Evolutionary conservation across 768 basidiomycete genomes (phyloP), one percentile per base, ranked within the genome.

Genomic region (Kwoniella mangroviensis): DNA sequence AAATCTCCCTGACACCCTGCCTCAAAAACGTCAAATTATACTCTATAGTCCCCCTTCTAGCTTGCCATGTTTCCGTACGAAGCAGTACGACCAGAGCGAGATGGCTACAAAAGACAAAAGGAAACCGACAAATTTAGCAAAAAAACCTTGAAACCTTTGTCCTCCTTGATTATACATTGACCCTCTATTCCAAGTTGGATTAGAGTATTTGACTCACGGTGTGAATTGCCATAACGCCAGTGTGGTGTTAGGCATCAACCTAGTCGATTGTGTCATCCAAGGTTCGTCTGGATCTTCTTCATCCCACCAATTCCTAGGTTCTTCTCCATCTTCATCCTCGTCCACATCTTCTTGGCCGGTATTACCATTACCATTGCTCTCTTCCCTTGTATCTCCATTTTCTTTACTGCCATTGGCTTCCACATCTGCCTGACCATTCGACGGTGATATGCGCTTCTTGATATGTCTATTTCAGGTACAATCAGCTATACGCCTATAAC

Each of bases 151-250:
- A n/a, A n/a, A n/a, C n/a, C n/a, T n/a, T n/a, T n/a, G n/a, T n/a
- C n/a, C n/a, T n/a, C n/a, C n/a, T n/a, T n/a, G n/a, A n/a, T n/a
- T n/a, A n/a, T n/a, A n/a, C n/a, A n/a, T n/a, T n/a, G n/a, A n/a
- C n/a, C n/a, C n/a, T n/a, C n/a, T n/a, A n/a, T n/a, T 63, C 51
- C 22, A 12, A 55, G 55, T 52, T 66, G 22, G n/a, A 13, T 58
- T 56, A 7, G 34, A 34, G n/a, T n/a, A 34, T 6, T 34, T 34
- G 34, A 78, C 80, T 72, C 53, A 81, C 80, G 81, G 79, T 43
- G 82, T 79, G 67, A 83, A 81, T 70, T 81, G 78, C 82, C 82
- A 83, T 34, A 81, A 65, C 0, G 79, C 73, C 26, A 83, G 72
- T 4, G 78, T 81, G 12, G 79, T 80, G 59, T 79, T 79, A 3